These are phyloP conservation scores for Hypholoma fasciculare DNA, from an alignment of 768 basidiomycete genomes.

Conservation along the genomic window DNA sequence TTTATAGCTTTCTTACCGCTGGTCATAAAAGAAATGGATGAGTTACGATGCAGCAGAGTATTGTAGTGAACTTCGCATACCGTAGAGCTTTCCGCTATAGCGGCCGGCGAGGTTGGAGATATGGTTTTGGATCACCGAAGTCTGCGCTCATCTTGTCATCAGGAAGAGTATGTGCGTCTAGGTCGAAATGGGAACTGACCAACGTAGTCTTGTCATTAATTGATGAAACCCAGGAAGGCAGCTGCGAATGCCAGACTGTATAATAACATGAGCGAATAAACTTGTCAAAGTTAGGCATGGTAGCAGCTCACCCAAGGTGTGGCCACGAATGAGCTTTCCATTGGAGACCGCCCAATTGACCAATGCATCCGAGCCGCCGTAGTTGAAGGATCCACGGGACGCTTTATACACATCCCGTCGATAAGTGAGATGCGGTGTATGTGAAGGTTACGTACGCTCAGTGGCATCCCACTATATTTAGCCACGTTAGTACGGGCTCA, in stretches of 20 bases:
- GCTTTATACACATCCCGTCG: not conserved
- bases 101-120: constrained; percentile 44
- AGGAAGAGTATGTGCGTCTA: too few relatives aligned
- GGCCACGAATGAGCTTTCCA: constrained; percentile 40
- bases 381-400: constrained; percentile 31
- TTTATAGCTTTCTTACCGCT: too few relatives aligned
- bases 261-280: constrained; percentile 18
- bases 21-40: not conserved
- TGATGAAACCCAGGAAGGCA: constrained; percentile 41
- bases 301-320: constrained; percentile 30
- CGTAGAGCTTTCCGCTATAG: constrained; percentile 47
- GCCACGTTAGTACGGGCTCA: too few relatives aligned
- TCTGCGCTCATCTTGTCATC: constrained; percentile 20
- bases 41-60: not conserved
- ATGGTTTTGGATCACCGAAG: constrained; percentile 46
- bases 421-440: too few relatives aligned
- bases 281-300: constrained; percentile 11
- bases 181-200: constrained; percentile 17
- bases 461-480: constrained; percentile 36
- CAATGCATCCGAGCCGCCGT: constrained; percentile 32
- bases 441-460: constrained; percentile 24
- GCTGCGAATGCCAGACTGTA: constrained; percentile 32
- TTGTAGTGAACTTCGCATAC: constrained; percentile 14
- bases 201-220: constrained; percentile 38
- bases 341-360: constrained; percentile 40